Evolutionary conservation across 176 grass and related monocot species (phyloP), one percentile per base, ranked within the genome.

Genomic region (Musa beccarii): DNA sequence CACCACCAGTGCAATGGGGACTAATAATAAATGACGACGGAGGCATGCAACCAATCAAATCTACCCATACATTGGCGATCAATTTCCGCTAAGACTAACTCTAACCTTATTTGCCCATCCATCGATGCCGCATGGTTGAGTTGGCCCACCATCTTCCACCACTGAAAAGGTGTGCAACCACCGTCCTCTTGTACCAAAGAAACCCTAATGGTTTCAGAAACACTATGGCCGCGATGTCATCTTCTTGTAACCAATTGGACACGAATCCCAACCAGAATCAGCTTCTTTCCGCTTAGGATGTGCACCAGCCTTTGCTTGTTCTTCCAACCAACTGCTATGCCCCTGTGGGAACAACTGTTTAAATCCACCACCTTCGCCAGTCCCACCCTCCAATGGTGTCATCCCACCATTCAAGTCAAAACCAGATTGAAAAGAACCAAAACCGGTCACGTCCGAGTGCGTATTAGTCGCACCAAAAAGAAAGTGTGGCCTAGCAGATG

Each of bases 241-340:
- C 21, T 69, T 25, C 28, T 79, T 79, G 64, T 50, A 49, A 79
- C 64, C 77, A 22, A 57, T 49, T 10, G 24, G 64, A 57, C 9
- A 28, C 0, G 52, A 16, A 10, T 79, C 65, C 77, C 65, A 79
- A 16, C 77, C 77, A 50, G 52, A 69, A 28, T 69, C 77, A 15
- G 77, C 66, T 28, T 79, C 65, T 53, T 79, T 79, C 1, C 77
- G 66, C 52, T 79, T 79, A 79, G 66, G 77, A 8, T 71, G 59
- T 23, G 76, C 19, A 4, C 5, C 16, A 53, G 20, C 13, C 25
- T 56, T 69, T 12, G 65, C 50, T 23, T 69, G 77, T 69, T 55
- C 65, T 22, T 79, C 77, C 26, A 59, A 49, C 26, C 52, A 69
- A 23, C 66, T 17, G 20, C 53, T 23, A 9, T 69, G 77, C 54